Percentiles rank a stretch among this genome's conserved stretches.
Conservation (phyloP, 306 rosid genomes). For the Rubus parviflorus region DNA sequence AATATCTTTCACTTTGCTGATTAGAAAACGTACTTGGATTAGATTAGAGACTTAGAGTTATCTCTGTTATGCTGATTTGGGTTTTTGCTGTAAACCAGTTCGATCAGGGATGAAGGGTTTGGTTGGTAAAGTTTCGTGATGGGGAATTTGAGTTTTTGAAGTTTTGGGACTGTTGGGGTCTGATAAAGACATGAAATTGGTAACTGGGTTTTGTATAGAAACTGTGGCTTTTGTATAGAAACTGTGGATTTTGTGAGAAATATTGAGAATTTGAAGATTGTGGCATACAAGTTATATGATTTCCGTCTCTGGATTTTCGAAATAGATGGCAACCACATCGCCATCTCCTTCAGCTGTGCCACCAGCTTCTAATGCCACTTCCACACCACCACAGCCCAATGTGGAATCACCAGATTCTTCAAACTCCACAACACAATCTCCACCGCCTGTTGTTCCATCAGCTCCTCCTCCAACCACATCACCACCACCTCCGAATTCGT, state of each 20-base stretch:
- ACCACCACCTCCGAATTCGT: constrained; percentile 13
- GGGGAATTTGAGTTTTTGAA: constrained; percentile 22
- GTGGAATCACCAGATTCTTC: constrained; percentile 32
- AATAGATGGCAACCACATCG: constrained; percentile 55
- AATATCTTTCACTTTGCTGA: not conserved
- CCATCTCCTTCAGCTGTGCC: constrained; percentile 51
- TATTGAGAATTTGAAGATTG: constrained; percentile 22
- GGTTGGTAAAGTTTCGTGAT: constrained; percentile 37
- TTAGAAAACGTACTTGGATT: not conserved
- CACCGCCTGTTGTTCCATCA: constrained; percentile 35
- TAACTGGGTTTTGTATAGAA: constrained; percentile 21
- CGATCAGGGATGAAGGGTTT: constrained; percentile 19
- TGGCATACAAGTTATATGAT: constrained; percentile 17
- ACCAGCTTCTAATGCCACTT: constrained; percentile 35
- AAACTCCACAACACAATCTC: constrained; percentile 34
- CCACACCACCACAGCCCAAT: constrained; percentile 32
- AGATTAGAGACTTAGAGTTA: not conserved
- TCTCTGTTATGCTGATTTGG: not conserved
- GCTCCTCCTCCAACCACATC: constrained; percentile 36
- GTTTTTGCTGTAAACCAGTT: constrained; percentile 14
- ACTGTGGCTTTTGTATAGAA: not conserved
- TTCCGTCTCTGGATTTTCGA: constrained; percentile 18
- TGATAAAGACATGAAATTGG: constrained; percentile 21
- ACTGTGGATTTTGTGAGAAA: constrained; percentile 12
- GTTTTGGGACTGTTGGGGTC: constrained; percentile 22